Percentiles rank a stretch among this genome's conserved stretches.
phyloP scores from a whole-genome alignment of 75 land plant genomes.

The Pinus tabuliformis region DNA sequence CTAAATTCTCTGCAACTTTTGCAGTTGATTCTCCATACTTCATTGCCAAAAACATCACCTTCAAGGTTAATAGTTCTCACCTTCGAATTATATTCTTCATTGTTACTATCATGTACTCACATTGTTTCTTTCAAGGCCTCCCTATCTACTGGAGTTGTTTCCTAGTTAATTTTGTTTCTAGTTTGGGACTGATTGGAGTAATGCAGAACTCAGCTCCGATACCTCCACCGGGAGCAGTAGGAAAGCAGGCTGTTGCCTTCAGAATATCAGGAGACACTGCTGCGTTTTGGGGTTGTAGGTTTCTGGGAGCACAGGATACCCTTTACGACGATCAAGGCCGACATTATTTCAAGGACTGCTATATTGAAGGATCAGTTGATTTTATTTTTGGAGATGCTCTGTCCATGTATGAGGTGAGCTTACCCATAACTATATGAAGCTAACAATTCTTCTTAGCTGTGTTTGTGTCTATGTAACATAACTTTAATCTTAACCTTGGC shows the following conservation, averaged over 20 bases:
- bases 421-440: too few species aligned
- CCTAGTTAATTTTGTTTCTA: not conserved
- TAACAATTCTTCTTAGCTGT: too few species aligned
- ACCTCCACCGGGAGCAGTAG: slow-evolving; percentile 62
- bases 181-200: not conserved
- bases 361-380: slow-evolving; percentile 82
- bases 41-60: slow-evolving; percentile 85
- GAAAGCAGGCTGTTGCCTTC: slow-evolving; percentile 76
- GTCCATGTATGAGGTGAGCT: slow-evolving; percentile 57
- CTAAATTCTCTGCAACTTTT: slow-evolving; percentile 82
- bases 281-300: slow-evolving; percentile 55
- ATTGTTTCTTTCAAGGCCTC: not conserved
- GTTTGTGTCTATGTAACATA: too few species aligned
- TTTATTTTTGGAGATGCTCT: slow-evolving; percentile 79
- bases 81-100: not conserved
- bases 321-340: slow-evolving; percentile 73
- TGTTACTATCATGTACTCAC: too few species aligned
- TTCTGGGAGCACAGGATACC: slow-evolving; percentile 81
- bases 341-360: slow-evolving; percentile 85
- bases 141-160: not conserved
- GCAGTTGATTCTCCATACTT: slow-evolving; percentile 80
- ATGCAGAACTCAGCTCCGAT: slow-evolving; percentile 69
- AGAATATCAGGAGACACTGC: slow-evolving; percentile 79
- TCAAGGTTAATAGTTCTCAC: slow-evolving; percentile 45
- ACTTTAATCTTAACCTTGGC: too few species aligned